Evolutionary conservation across 2,329 filamentous ascomycete genomes (phyloP), one percentile per base, ranked within the genome.

Genomic region (Botryotinia globosa): DNA sequence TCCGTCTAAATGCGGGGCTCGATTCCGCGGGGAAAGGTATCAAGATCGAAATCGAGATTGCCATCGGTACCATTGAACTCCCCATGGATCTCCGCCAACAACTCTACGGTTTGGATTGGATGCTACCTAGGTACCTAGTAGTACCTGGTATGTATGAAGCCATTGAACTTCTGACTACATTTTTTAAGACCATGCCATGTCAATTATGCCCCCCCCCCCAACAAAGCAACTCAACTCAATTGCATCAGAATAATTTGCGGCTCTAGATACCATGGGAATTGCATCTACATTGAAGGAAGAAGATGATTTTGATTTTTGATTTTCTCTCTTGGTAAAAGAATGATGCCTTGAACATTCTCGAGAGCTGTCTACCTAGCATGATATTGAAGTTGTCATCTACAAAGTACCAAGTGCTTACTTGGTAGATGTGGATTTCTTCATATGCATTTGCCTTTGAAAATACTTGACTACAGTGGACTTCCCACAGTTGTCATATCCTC

Each of bases 351-450:
- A 66, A 37, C 29, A 66, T 51, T 66, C 63, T 66, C 37, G 8
- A 20, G 34, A 37, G 32, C 2, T 37, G 6, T 10, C 25, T 44
- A 6, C 22, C 45, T 51, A 51, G 45, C 45, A 51, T 39, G 34
- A 9, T 48, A 14, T 48, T 45, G 29, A 12, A 25, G 48, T 18
- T 37, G 44, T 18, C 25, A 39, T n/a, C 64, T 66, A 54, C 45
- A n/a, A 54, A 45, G 34, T 54, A 64, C 62, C 32, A 25, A 59
- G 32, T 25, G 29, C 37, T 66, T 51, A 66, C 45, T 37, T 39
- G 45, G 22, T 54, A 66, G 64, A 66, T 66, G 25, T 66, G 37
- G 64, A 54, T 66, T 29, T 63, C 16, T 63, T 62, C 34, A 42
- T 29, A 22, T 44, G 4, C 25, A 37, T 42, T 29, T 42, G 59